These are phyloP conservation scores for Sporobolomyces phaffii DNA, from an alignment of 768 basidiomycete genomes.

Conservation along the genomic window DNA sequence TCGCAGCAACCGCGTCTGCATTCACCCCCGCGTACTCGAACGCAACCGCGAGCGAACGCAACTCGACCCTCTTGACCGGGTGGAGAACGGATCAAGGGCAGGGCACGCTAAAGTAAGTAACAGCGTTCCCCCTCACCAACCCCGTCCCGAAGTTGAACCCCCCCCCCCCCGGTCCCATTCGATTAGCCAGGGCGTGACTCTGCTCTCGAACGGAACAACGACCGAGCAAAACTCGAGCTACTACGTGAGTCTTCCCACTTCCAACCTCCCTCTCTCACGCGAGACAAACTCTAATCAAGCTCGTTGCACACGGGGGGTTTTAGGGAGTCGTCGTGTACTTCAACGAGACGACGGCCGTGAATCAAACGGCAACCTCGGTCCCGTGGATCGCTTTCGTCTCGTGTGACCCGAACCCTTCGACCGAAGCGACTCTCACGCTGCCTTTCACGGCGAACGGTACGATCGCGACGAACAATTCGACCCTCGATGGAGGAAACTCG, in stretches of 20 bases:
- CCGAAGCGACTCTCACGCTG: neutral
- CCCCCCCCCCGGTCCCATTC: neutral
- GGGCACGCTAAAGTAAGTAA: conserved; percentile 19
- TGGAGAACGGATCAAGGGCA: conserved; percentile 5
- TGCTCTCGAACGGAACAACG: conserved; percentile 19
- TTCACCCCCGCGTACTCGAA: conserved; percentile 7
- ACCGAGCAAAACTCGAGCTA: neutral
- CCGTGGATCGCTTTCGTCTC: conserved; percentile 30
- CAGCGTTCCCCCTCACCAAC: neutral
- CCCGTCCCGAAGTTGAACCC: too few relatives aligned
- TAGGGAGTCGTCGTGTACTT: conserved; percentile 28
- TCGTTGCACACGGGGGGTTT: neutral
- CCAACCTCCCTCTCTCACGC: too few relatives aligned
- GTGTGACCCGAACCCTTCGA: conserved; percentile 23
- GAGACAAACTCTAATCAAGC: too few relatives aligned
- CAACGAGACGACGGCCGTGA: conserved; percentile 8
- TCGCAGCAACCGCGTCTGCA: neutral
- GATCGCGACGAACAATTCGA: neutral
- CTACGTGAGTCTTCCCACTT: neutral
- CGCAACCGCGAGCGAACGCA: neutral
- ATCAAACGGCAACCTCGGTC: conserved; percentile 8
- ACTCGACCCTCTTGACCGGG: conserved; percentile 8
- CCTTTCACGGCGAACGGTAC: neutral
- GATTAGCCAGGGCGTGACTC: conserved; percentile 25
- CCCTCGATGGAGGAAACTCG: neutral